Base-by-base conservation (phyloP, 352 stramenopile species). In the Aphanomyces astaci region DNA sequence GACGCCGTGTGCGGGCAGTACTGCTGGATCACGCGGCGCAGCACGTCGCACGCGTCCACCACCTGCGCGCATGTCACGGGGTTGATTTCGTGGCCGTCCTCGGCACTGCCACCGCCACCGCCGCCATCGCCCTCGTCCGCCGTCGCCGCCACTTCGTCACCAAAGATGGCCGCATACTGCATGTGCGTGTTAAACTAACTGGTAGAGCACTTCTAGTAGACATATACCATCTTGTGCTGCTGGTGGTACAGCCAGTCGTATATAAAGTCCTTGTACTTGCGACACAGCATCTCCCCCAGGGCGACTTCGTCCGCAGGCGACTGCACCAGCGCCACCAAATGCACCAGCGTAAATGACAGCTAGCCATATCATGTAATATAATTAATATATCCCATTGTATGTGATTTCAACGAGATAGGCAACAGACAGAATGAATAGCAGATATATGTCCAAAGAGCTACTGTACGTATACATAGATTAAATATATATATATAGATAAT, bases 231-330 rank as follows among this genome's bases (percentile, higher is more conserved):
- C 54, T 86, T 86, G 74, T 95, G 83, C 32, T 93, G 68, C 45
- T 95, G 91, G 71, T 95, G 86, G 56, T 89, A 87, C 49, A 95
- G 68, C 86, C 86, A 95, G 63, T 95, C 86, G 71, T 93, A 95
- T n/a, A 95, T 66, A 72, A 93, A 95, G 7, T 75, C 75, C 2
- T 74, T 74, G 25, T 84, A 78, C 57, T 95, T 92, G 45, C 66
- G 76, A 43, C 79, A 78, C 7, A 95, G 75, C 39, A 68, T 60
- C 3, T 1, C 2, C 13, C 62, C 62, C 10, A 68, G 62, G 11
- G 55, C n/a, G 25, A 78, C 78, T 27, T 86, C 72, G 33, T 92
- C 84, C 54, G 90, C 86, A 64, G 89, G 79, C n/a, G 86, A 70
- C 0, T 81, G 79, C 1, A 83, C 84, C 19, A 95, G 78, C 64